These are phyloP conservation scores for Ehretia macrophylla DNA, from an alignment of 257 asterid species.

Conservation along the genomic window DNA sequence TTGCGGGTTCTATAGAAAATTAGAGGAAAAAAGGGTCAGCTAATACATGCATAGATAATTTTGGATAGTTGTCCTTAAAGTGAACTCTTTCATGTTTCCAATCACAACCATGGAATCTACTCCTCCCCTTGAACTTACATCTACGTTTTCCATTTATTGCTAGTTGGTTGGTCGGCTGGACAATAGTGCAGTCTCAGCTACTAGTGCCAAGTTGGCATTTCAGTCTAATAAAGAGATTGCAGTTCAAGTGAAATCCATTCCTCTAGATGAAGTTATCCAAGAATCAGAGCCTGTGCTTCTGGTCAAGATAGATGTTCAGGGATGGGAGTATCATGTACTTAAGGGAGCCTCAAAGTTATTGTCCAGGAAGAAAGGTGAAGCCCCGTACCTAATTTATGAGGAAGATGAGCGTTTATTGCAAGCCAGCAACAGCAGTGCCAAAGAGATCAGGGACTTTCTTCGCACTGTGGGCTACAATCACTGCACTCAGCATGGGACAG, in stretches of 20 bases:
- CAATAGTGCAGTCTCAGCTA: slow-evolving; percentile 92
- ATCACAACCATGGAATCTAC: no score
- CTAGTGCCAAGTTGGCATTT: slow-evolving; percentile 91
- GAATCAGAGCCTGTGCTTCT: slow-evolving; percentile 67
- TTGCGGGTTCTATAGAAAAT: no score
- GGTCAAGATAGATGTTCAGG: slow-evolving; percentile 95
- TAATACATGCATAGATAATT: no score
- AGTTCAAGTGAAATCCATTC: slow-evolving; percentile 73
- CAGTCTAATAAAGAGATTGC: slow-evolving; percentile 89
- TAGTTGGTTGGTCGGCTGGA: slow-evolving; percentile 97
- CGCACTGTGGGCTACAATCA: slow-evolving; percentile 59
- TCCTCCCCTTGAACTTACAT: no score
- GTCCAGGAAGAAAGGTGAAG: slow-evolving; percentile 79
- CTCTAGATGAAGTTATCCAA: slow-evolving; percentile 63
- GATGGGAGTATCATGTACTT: slow-evolving; percentile 97
- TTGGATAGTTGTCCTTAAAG: no score
- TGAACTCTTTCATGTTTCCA: background rate
- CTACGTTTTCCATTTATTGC: slow-evolving; percentile 11
- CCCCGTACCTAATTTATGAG: slow-evolving; percentile 91
- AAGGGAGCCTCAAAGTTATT: slow-evolving; percentile 81
- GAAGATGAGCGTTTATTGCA: slow-evolving; percentile 88
- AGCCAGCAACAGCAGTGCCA: slow-evolving; percentile 90
- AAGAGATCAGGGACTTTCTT: slow-evolving; percentile 75
- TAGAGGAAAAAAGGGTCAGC: no score
- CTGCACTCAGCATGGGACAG: slow-evolving; percentile 77